Evolutionary conservation across 1,139 yeast species (phyloP).

Genomic region (Scheffersomyces cryptocercus): DNA sequence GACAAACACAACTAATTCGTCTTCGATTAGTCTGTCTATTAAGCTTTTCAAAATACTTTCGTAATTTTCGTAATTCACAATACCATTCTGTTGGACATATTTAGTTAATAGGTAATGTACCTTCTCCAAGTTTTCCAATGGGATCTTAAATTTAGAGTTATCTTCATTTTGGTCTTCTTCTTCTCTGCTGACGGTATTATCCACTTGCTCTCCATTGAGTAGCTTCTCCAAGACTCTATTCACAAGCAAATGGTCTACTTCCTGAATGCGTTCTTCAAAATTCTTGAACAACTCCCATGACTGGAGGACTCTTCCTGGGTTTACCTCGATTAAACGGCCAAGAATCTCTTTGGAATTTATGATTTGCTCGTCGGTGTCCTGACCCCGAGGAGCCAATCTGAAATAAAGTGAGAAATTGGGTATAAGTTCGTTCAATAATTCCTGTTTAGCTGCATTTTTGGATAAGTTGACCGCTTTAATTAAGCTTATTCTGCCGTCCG

Average conservation of each 20-base stretch:
- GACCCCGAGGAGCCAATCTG: slow-evolving; percentile 13
- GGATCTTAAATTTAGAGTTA: background rate
- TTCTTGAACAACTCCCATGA: slow-evolving; percentile 35
- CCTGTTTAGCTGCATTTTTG: slow-evolving; percentile 9
- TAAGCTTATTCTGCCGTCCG: slow-evolving; percentile 6
- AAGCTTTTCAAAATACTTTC: background rate
- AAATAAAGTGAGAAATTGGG: slow-evolving; percentile 38
- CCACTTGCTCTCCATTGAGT: slow-evolving; percentile 21
- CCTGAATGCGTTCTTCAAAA: slow-evolving; percentile 15
- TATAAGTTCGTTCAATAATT: slow-evolving; percentile 14
- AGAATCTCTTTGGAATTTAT: slow-evolving; percentile 10
- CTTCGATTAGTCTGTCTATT: slow-evolving; percentile 6
- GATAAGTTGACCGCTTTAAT: slow-evolving; percentile 10
- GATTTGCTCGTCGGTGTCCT: slow-evolving; percentile 12
- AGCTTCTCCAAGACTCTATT: slow-evolving; percentile 21
- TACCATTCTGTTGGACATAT: background rate
- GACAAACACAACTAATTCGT: slow-evolving; percentile 4
- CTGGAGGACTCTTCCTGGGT: slow-evolving; percentile 43
- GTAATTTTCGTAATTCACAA: background rate
- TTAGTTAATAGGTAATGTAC: slow-evolving; percentile 5
- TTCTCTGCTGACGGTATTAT: slow-evolving; percentile 2
- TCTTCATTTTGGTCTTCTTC: slow-evolving; percentile 7
- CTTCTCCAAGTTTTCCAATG: slow-evolving; percentile 6
- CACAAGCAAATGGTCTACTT: slow-evolving; percentile 14
- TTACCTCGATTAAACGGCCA: slow-evolving; percentile 26